Conservation (phyloP, 2,329 filamentous ascomycete species). For the Trichoderma sp. region DNA sequence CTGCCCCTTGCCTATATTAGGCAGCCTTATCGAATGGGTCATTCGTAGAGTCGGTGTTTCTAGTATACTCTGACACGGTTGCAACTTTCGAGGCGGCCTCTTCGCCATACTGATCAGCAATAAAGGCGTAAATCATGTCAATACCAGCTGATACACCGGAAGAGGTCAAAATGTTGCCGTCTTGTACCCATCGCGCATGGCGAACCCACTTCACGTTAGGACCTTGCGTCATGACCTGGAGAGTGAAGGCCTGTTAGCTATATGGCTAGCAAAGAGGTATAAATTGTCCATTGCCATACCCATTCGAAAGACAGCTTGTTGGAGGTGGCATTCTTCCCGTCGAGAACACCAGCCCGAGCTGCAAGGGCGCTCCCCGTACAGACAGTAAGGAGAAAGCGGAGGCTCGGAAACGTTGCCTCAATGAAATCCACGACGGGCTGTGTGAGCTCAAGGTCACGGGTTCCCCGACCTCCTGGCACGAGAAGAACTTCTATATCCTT, state of each 20-base stretch:
- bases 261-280: not conserved
- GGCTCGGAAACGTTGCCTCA: conserved; percentile 37
- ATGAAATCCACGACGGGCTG: conserved; percentile 43
- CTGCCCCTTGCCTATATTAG: too few relatives aligned
- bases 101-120: conserved; percentile 45
- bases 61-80: conserved; percentile 56
- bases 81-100: conserved; percentile 49
- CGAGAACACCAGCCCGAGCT: conserved; percentile 54
- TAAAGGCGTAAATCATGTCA: conserved; percentile 39
- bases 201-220: conserved; percentile 53
- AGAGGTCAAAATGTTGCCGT: conserved; percentile 61
- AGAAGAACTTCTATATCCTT: conserved; percentile 39
- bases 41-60: conserved; percentile 46
- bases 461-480: conserved; percentile 40
- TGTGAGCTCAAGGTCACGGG: conserved; percentile 27
- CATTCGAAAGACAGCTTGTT: conserved; percentile 56
- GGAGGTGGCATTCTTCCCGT: conserved; percentile 57
- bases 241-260: not conserved
- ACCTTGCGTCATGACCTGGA: conserved; percentile 37
- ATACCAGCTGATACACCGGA: conserved; percentile 53
- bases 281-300: conserved; percentile 24
- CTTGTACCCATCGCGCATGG: conserved; percentile 57
- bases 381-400: conserved; percentile 57
- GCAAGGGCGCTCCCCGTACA: conserved; percentile 59
- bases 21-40: conserved; percentile 49